Conservation (phyloP, 331 rosid species). For the Erythrophleum ivorense region DNA sequence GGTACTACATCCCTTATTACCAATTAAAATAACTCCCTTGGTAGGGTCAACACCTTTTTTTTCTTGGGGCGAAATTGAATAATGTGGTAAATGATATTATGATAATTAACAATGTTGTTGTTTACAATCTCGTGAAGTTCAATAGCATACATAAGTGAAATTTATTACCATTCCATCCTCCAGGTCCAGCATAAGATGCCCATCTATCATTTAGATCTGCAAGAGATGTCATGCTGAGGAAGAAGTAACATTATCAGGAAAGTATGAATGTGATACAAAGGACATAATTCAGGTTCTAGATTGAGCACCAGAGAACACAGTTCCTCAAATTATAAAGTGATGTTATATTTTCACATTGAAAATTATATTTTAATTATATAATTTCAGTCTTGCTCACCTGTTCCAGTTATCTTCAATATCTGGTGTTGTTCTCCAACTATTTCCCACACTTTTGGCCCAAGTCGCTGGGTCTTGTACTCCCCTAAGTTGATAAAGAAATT, state of each 20-base stretch:
- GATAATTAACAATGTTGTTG: neutral
- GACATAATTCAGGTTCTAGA: neutral
- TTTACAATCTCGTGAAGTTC: neutral
- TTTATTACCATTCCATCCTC: conserved; percentile 74
- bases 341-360: no score
- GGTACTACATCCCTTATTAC: neutral
- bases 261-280: neutral
- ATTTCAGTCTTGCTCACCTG: conserved; percentile 41
- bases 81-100: neutral
- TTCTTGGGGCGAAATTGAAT: neutral
- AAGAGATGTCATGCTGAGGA: conserved; percentile 56
- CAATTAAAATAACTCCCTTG: neutral
- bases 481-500: conserved; percentile 42
- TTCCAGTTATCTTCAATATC: conserved; percentile 65
- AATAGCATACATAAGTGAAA: neutral
- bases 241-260: neutral
- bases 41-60: neutral
- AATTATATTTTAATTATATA: no score
- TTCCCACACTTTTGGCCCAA: conserved; percentile 64
- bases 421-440: conserved; percentile 77
- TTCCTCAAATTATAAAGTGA: no score
- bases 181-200: conserved; percentile 68
- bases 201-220: conserved; percentile 72
- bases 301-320: neutral
- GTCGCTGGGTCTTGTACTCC: conserved; percentile 67